phyloP scores from a whole-genome alignment of 225 moss, liverwort and hornwort species.

The Rhytidiadelphus loreus region DNA sequence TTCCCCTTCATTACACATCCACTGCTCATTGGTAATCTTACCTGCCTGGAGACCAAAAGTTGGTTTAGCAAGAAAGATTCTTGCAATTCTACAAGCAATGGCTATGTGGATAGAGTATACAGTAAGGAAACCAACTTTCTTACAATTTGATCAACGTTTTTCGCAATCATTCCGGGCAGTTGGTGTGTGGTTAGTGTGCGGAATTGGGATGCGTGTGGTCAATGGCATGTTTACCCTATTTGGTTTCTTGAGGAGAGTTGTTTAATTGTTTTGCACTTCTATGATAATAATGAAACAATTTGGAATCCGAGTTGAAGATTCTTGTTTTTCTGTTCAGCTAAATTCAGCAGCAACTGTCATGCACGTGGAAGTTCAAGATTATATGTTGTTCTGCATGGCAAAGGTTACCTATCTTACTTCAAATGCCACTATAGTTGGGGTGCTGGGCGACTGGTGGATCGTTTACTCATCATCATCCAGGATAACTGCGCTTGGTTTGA shows the following conservation, averaged over 20 bases:
- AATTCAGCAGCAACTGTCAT: slow-evolving; percentile 43
- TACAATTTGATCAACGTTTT: background rate
- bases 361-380: slow-evolving; percentile 84
- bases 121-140: background rate
- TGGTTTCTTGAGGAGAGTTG: background rate
- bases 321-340: slow-evolving; percentile 2
- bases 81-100: background rate
- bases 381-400: slow-evolving; percentile 71
- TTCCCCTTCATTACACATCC: background rate
- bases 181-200: background rate
- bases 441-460: slow-evolving; percentile 87
- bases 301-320: background rate
- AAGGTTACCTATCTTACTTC: slow-evolving; percentile 66
- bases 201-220: background rate
- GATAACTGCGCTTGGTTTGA: slow-evolving; percentile 45
- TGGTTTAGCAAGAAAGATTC: background rate
- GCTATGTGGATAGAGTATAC: background rate
- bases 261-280: background rate
- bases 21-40: background rate
- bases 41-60: background rate
- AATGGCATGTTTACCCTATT: background rate
- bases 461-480: slow-evolving; percentile 69
- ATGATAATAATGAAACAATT: background rate
- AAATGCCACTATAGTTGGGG: slow-evolving; percentile 59
- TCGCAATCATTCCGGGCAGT: background rate